Base-by-base conservation (phyloP, 2,329 filamentous ascomycete species). In the Cephalotrichum gorgonifer region DNA sequence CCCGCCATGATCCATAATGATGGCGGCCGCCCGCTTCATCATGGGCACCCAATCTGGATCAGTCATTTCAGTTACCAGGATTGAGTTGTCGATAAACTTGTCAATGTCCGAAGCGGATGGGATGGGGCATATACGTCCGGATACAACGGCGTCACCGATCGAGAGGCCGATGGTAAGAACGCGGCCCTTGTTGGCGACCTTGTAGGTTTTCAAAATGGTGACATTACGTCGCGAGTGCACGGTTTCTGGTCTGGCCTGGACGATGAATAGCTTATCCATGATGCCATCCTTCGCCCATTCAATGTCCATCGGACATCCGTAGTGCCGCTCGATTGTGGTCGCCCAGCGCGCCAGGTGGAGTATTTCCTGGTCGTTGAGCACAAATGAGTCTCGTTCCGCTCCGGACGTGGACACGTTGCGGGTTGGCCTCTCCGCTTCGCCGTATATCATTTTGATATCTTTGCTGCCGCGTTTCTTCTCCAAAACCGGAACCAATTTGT, bases 11-110 rank as follows among this genome's bases (percentile, higher is more conserved):
- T 67, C 63, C 0, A 64, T 64, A 53, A 67, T 54, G 33, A 67
- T 64, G 22, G 62, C 64, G 2, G 56, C 57, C 1, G 64, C 63
- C 2, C 57, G 58, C 54, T 64, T 65, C 64, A 67, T 67, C 9
- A 67, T 55, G 6, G 64, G 64, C 25, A 64, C 60, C 64, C 64
- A 66, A 50, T 66, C 64, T 7, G 63, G 64, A 35, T 67, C 64
- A 1, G 64, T 67, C 11, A 58, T 50, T n/a, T 54, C 53, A 1
- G 64, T 64, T 30, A 66, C 63, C 25, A 67, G 51, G 26, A 66
- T 59, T 0, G 62, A 66, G 28, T 58, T 58, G 22, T 63, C 58
- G 15, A 64, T 44, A 45, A 66, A 66, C 42, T 60, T 56, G 47
- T 58, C 57, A 6, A 66, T 60, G 14, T 64, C 57, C 9, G 57